Evolutionary conservation across 2,329 filamentous ascomycete genomes (phyloP).

Genomic region (Macroventuria anomochaeta): DNA sequence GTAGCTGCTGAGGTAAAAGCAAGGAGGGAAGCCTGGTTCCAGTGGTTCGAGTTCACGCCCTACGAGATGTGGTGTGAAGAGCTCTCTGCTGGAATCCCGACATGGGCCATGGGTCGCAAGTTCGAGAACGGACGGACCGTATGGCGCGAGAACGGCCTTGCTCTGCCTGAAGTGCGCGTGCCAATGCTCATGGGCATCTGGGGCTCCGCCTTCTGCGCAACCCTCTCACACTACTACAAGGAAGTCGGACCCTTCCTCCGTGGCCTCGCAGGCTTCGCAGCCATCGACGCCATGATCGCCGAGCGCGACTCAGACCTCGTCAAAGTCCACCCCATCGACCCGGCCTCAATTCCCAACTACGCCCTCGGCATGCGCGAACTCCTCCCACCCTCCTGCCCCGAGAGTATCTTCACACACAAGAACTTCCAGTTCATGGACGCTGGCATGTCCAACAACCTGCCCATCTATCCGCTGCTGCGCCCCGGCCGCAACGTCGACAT

Average conservation of each 20-base stretch:
- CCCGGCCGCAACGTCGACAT: conserved; percentile 89
- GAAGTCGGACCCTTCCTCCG: conserved; percentile 85
- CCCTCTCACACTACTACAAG: conserved; percentile 92
- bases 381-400: conserved; percentile 78
- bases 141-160: conserved; percentile 67
- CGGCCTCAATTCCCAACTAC: conserved; percentile 89
- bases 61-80: conserved; percentile 97
- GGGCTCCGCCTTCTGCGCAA: conserved; percentile 95
- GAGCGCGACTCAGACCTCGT: conserved; percentile 82
- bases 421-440: conserved; percentile 83
- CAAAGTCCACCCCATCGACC: conserved; percentile 94
- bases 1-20: conserved; percentile 55
- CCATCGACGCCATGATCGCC: conserved; percentile 82
- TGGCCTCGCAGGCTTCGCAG: conserved; percentile 74
- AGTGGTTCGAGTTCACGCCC: conserved; percentile 92
- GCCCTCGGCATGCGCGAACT: conserved; percentile 78
- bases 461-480: conserved; percentile 90
- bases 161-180: conserved; percentile 82
- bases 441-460: conserved; percentile 97
- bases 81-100: conserved; percentile 87
- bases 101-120: conserved; percentile 86
- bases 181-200: conserved; percentile 92
- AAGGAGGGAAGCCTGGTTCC: conserved; percentile 82
- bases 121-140: conserved; percentile 76
- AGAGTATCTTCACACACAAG: conserved; percentile 71